phyloP scores from a whole-genome alignment of 2,329 filamentous ascomycete genomes.

The Colletotrichum sp. region DNA sequence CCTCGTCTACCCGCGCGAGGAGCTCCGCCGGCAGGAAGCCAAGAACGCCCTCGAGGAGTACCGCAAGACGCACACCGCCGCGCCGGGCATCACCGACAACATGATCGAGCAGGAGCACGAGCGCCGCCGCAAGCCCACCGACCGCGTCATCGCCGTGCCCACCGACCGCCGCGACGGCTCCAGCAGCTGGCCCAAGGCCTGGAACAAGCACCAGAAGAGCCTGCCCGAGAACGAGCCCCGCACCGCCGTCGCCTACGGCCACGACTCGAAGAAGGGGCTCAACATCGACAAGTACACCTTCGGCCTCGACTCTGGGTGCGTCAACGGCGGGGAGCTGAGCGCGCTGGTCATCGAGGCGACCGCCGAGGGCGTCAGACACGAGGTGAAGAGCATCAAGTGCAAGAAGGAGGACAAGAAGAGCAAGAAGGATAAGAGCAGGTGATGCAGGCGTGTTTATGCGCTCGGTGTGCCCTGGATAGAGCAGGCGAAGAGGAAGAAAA shows the following conservation, averaged over 20 bases:
- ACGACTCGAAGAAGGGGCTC: constrained; percentile 78
- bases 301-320: constrained; percentile 85
- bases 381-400: constrained; percentile 47
- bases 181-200: constrained; percentile 69
- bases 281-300: constrained; percentile 69
- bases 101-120: constrained; percentile 20
- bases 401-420: constrained; percentile 17
- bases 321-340: constrained; percentile 75
- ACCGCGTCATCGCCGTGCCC: constrained; percentile 36
- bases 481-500: not conserved
- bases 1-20: constrained; percentile 59
- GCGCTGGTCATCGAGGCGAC: constrained; percentile 73
- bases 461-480: not conserved
- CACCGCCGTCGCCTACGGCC: constrained; percentile 80
- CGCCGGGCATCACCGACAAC: constrained; percentile 13
- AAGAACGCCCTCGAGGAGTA: constrained; percentile 19
- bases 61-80: constrained; percentile 16
- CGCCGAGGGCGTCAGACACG: constrained; percentile 35
- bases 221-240: constrained; percentile 41
- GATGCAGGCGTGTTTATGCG: not conserved
- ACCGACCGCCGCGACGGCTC: constrained; percentile 51
- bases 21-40: constrained; percentile 41
- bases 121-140: constrained; percentile 21
- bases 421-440: constrained; percentile 17
- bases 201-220: constrained; percentile 56